phyloP scores from a whole-genome alignment of 108 stramenopile species.

The Hondaea fermentalgiana region DNA sequence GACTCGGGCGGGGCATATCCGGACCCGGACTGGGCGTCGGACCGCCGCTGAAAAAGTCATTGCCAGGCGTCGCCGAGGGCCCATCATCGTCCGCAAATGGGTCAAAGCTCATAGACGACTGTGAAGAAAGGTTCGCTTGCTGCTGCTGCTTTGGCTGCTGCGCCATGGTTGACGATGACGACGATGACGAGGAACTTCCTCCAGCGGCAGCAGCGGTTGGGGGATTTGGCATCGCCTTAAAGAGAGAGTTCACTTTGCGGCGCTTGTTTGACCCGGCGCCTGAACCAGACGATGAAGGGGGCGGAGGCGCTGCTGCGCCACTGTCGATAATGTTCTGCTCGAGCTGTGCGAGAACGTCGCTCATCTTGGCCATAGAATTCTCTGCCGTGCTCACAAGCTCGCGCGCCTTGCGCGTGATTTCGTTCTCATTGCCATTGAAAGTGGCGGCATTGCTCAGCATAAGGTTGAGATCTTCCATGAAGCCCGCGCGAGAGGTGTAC shows the following conservation, averaged over 20 bases:
- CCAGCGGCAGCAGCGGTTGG: neutral
- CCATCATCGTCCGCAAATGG: neutral
- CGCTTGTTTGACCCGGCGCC: neutral
- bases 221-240: neutral
- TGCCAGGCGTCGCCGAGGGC: neutral
- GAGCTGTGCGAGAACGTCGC: neutral
- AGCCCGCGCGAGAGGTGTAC: neutral
- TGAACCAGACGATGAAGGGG: neutral
- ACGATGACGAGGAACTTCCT: neutral
- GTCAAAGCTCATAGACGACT: neutral
- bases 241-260: neutral
- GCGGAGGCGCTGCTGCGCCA: neutral
- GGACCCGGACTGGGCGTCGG: neutral
- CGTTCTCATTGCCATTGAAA: neutral
- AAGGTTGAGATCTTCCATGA: neutral
- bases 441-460: neutral
- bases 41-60: neutral
- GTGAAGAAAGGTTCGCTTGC: neutral
- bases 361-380: neutral
- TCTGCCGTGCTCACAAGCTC: neutral
- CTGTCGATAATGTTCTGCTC: neutral
- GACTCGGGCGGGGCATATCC: neutral
- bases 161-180: neutral
- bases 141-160: neutral
- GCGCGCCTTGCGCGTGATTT: neutral